Evolutionary conservation across 75 land plant species (phyloP).

Genomic region (Selaginella tamariscina): DNA sequence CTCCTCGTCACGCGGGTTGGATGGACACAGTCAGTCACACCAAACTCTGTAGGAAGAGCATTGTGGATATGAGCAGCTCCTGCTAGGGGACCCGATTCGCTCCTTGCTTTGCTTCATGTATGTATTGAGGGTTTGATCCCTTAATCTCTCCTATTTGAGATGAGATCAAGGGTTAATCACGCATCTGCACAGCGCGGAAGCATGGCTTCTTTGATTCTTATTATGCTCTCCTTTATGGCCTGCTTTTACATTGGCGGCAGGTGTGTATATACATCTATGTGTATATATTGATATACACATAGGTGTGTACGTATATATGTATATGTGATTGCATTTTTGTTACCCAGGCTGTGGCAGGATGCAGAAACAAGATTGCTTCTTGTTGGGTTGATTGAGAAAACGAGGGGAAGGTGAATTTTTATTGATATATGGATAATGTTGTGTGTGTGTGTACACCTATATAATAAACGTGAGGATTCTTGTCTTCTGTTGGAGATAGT

Average conservation of each 20-base stretch:
- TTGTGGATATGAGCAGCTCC: too few relatives aligned
- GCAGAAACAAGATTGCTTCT: slow-evolving; percentile 65
- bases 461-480: too few relatives aligned
- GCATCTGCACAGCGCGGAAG: neutral
- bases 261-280: slow-evolving; percentile 23
- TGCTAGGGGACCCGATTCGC: too few relatives aligned
- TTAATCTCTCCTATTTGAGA: too few relatives aligned
- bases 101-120: too few relatives aligned
- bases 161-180: neutral
- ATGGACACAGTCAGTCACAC: too few relatives aligned
- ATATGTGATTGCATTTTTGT: neutral
- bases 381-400: slow-evolving; percentile 37
- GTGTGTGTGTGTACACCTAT: too few relatives aligned
- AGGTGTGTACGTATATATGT: neutral
- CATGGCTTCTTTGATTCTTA: slow-evolving; percentile 21
- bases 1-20: too few relatives aligned
- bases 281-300: neutral
- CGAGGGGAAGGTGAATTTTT: slow-evolving; percentile 41
- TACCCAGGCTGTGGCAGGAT: slow-evolving; percentile 88
- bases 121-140: too few relatives aligned
- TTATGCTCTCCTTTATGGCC: slow-evolving; percentile 63
- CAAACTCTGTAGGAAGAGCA: too few relatives aligned
- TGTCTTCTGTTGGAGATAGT: too few relatives aligned
- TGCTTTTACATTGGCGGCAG: slow-evolving; percentile 91
- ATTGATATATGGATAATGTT: too few relatives aligned